These are phyloP conservation scores for Saprolegnia diclina DNA, from an alignment of 352 stramenopile genomes.

Conservation along the genomic window DNA sequence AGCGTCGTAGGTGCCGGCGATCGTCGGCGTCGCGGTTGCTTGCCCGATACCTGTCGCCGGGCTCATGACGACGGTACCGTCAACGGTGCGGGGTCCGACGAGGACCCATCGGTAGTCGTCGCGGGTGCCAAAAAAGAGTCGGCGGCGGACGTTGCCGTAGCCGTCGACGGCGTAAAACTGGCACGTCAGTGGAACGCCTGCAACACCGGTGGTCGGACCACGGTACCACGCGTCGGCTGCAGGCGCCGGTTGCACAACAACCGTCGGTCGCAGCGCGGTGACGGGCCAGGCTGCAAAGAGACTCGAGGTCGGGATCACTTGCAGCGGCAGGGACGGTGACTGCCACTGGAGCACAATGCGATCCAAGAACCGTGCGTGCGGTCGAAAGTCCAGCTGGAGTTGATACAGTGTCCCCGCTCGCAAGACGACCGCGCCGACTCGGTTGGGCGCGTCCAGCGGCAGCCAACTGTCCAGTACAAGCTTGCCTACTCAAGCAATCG, in stretches of 20 bases:
- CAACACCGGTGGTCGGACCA: slow-evolving; percentile 5
- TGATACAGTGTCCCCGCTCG: slow-evolving; percentile 36
- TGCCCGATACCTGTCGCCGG: neutral
- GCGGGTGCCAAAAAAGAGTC: neutral
- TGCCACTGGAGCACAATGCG: slow-evolving; percentile 19
- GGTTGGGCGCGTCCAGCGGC: slow-evolving; percentile 27
- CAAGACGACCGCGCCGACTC: slow-evolving; percentile 31
- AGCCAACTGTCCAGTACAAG: slow-evolving; percentile 60
- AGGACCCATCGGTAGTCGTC: slow-evolving; percentile 2
- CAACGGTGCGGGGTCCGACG: slow-evolving; percentile 30
- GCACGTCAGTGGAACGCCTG: neutral
- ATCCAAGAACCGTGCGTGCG: neutral
- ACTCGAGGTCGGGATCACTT: neutral
- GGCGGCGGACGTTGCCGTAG: slow-evolving; percentile 3
- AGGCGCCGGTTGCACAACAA: neutral
- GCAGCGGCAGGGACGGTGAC: neutral
- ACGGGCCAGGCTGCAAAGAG: neutral
- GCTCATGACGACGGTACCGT: slow-evolving; percentile 9
- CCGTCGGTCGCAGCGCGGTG: neutral
- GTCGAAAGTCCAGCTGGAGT: slow-evolving; percentile 57
- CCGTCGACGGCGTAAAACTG: slow-evolving; percentile 12
- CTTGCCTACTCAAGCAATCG: slow-evolving; percentile 28
- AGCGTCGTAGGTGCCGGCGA: slow-evolving; percentile 44
- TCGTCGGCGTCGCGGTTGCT: neutral
- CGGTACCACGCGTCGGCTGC: neutral